Base-by-base conservation (phyloP, 192 early-diverging fungal genomes). In the Pilobolus umbonatus region DNA sequence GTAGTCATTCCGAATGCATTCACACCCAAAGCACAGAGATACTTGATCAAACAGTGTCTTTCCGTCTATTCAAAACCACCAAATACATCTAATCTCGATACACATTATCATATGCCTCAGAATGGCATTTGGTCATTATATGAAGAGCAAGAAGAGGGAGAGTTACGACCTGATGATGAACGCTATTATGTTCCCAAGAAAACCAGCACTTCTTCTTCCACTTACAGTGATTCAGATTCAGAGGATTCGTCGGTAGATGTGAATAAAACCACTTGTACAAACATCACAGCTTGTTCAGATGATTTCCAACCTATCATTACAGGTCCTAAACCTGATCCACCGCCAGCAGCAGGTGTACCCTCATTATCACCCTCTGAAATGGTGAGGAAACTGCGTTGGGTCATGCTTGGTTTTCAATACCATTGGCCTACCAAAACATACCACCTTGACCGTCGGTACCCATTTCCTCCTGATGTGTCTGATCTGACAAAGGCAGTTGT, bases 81-180 rank as follows among this genome's bases (percentile, higher is more conserved):
- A 5, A 95, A 92, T 67, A 82, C 85, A 7, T 85, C 86, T 38
- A 98, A 93, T 71, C 79, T 98, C 3, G 90, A 98, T 60, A 85
- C 93, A 15, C 93, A 94, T 62, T 98, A 90, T 55, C 49, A 68
- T 5, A 55, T 91, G 15, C 87, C 87, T 5, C 46, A 68, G 1
- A 53, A 67, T 26, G 88, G 89, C 6, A 31, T 86, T 14, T 89
- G 84, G 88, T 59, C 73, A 17, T 57, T 75, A 17, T 69, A 83
- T 60, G 80, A 78, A 43, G 29, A 59, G 25, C 62, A 69, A 9
- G 51, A 56, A 22, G 32, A 47, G 25, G 61, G 64, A 29, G 34
- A 48, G 10, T 54, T 65, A 40, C 30, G 62, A 1, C 34, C 48
- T 11, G 50, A 64, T 1, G 68, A 78, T 28, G 21, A 40, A 3